phyloP scores from a whole-genome alignment of 2,329 filamentous ascomycete species.

The Alternaria tenuissima region DNA sequence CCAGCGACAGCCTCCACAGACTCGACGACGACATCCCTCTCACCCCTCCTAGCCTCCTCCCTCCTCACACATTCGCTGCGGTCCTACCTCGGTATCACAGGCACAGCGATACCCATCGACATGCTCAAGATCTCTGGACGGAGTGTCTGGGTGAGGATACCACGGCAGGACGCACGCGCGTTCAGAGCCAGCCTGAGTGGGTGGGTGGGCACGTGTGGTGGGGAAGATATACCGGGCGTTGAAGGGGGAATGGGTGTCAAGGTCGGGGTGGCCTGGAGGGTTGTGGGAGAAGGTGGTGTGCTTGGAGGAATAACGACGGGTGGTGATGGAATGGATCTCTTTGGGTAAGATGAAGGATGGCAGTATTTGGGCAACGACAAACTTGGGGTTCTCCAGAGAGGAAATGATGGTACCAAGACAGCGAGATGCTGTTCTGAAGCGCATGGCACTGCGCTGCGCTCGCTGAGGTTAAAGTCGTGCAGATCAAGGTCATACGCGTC shows the following conservation, averaged over 20 bases:
- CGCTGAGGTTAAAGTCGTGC: too few species aligned
- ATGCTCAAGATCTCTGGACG: conserved; percentile 62
- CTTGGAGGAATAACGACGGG: conserved; percentile 4
- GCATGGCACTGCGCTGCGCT: too few species aligned
- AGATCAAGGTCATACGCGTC: too few species aligned
- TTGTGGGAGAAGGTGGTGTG: conserved; percentile 24
- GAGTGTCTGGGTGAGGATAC: conserved; percentile 35
- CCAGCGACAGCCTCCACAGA: conserved; percentile 51
- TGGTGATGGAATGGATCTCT: neutral
- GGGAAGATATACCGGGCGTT: conserved; percentile 24
- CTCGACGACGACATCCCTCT: conserved; percentile 40
- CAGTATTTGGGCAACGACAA: neutral
- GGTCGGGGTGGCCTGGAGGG: conserved; percentile 41
- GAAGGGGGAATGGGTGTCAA: conserved; percentile 15
- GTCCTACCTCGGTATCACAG: conserved; percentile 75
- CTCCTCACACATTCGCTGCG: conserved; percentile 70
- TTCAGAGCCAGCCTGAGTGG: conserved; percentile 33
- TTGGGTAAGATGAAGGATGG: neutral
- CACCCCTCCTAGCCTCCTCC: conserved; percentile 68
- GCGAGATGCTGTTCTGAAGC: too few species aligned
- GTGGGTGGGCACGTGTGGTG: conserved; percentile 39
- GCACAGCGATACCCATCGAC: conserved; percentile 72
- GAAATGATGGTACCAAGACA: too few species aligned
- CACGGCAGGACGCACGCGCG: conserved; percentile 35
- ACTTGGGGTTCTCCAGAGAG: too few species aligned